These are phyloP conservation scores for Eleusine coracana DNA, from an alignment of 176 grass and related monocot species.

Conservation along the genomic window DNA sequence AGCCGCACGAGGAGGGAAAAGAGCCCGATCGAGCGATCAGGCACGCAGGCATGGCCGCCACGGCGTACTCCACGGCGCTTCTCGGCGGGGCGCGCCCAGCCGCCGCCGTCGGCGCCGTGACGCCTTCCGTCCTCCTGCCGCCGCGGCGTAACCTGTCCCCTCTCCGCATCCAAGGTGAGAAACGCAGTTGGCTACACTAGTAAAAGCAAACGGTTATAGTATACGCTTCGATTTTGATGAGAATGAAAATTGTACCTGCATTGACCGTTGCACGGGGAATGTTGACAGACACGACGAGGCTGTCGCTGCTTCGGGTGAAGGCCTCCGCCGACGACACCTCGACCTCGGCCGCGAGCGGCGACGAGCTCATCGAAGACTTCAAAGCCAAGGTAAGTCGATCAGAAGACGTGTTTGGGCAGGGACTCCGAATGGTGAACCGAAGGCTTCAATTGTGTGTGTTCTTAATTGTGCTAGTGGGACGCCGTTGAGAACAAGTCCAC, in stretches of 20 bases:
- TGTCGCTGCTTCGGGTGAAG: conserved; percentile 51
- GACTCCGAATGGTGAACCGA: neutral
- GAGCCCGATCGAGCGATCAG: conserved; percentile 25
- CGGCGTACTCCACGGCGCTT: conserved; percentile 69
- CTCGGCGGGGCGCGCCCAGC: conserved; percentile 51
- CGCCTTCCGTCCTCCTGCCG: conserved; percentile 35
- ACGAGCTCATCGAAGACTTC: conserved; percentile 71
- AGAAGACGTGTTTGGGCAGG: neutral
- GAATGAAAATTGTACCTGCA: neutral
- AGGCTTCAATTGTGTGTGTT: neutral
- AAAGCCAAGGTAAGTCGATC: conserved; percentile 65
- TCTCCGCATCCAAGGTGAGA: conserved; percentile 42
- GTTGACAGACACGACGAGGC: conserved; percentile 49
- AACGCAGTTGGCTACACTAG: no score
- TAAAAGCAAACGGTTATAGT: no score
- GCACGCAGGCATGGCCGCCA: conserved; percentile 36
- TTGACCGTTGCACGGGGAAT: neutral
- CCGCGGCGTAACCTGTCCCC: conserved; percentile 32
- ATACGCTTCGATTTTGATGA: neutral
- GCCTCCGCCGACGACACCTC: conserved; percentile 73
- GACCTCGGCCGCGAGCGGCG: conserved; percentile 31
- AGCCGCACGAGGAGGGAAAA: neutral
- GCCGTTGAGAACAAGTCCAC: conserved; percentile 86
- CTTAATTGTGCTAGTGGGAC: conserved; percentile 67
- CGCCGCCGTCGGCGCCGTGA: conserved; percentile 2